Evolutionary conservation across 2,329 filamentous ascomycete genomes (phyloP).

Genomic region (Zasmidium cellare): DNA sequence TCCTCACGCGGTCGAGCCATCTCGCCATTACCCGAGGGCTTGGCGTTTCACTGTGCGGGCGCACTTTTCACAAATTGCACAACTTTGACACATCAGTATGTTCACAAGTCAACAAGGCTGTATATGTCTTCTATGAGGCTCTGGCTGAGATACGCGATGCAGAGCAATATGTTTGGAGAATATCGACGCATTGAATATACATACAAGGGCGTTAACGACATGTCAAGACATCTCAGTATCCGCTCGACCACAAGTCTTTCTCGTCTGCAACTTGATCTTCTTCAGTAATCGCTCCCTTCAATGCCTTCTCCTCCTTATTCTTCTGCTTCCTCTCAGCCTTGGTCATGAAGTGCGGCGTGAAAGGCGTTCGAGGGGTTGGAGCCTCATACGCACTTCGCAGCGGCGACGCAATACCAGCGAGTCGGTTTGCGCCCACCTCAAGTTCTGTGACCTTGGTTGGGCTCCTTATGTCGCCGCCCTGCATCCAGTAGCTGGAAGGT

Average conservation of each 20-base stretch:
- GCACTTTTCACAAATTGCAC: no score
- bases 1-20: background rate
- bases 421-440: background rate
- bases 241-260: slow-evolving; percentile 61
- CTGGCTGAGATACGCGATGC: no score
- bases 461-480: background rate
- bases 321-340: slow-evolving; percentile 68
- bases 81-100: no score
- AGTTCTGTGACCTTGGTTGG: background rate
- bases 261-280: slow-evolving; percentile 63
- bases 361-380: slow-evolving; percentile 45
- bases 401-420: background rate
- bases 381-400: background rate
- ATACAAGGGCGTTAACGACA: background rate
- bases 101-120: no score
- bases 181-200: background rate
- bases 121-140: background rate
- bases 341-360: slow-evolving; percentile 74
- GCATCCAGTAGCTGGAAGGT: background rate
- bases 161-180: no score
- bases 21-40: background rate
- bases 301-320: slow-evolving; percentile 61
- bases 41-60: background rate
- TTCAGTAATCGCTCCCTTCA: slow-evolving; percentile 52
- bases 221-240: slow-evolving; percentile 7